Conservation (phyloP, 2,329 filamentous ascomycete genomes). For the Hypoxylon sp. region DNA sequence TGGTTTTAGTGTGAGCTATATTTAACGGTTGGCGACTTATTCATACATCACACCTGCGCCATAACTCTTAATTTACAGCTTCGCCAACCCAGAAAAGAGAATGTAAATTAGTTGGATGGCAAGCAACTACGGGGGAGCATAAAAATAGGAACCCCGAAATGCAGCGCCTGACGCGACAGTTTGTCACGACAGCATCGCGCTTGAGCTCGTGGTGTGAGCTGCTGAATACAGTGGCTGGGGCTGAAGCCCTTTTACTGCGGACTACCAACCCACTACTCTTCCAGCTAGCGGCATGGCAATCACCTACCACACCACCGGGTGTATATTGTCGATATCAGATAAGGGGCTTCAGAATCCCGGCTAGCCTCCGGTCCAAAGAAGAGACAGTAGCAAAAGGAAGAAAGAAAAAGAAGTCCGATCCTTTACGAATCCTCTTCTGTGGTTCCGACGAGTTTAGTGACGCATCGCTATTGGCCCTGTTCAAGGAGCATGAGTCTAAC, state of each 20-base stretch:
- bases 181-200: constrained; percentile 12
- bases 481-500: constrained; percentile 69
- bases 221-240: neutral
- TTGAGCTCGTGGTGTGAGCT: constrained; percentile 10
- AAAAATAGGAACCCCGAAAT: constrained; percentile 4
- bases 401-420: constrained; percentile 60
- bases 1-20: neutral
- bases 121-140: neutral
- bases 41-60: neutral
- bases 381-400: neutral
- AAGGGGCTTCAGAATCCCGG: constrained; percentile 22
- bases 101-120: neutral
- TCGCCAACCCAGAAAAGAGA: neutral
- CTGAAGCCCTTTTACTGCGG: neutral
- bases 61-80: neutral
- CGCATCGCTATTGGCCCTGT: constrained; percentile 78
- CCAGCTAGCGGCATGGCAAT: neutral
- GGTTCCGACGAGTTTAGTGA: constrained; percentile 94
- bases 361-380: neutral
- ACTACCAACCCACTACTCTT: neutral
- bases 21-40: neutral
- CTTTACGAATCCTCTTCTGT: constrained; percentile 90
- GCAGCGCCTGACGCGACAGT: constrained; percentile 17
- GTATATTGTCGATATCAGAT: constrained; percentile 7
- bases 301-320: neutral